phyloP scores from a whole-genome alignment of 306 rosid genomes.

The Prunus mongolica region DNA sequence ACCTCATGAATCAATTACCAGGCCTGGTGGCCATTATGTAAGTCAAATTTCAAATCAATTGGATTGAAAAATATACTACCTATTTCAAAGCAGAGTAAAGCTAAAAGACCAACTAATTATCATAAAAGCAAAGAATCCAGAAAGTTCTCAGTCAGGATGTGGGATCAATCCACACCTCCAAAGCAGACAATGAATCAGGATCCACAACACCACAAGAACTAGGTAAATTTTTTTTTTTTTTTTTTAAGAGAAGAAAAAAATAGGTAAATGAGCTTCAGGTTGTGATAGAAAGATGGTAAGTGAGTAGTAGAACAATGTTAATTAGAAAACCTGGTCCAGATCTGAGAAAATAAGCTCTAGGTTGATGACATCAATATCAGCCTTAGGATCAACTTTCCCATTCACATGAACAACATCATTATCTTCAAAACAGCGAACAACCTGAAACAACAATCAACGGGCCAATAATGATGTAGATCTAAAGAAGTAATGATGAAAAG shows the following conservation, averaged over 20 bases:
- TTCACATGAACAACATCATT: constrained; percentile 89
- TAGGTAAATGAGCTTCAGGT: constrained; percentile 4
- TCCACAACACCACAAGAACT: constrained; percentile 3
- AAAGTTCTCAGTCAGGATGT: background rate
- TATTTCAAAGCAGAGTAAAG: background rate
- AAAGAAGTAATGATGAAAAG: background rate
- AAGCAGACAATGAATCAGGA: background rate
- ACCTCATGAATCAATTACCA: background rate
- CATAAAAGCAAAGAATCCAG: background rate
- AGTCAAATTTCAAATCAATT: background rate
- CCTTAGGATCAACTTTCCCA: constrained; percentile 86
- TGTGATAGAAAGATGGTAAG: background rate
- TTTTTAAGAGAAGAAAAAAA: background rate
- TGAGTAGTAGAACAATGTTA: constrained; percentile 9
- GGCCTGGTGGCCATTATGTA: background rate
- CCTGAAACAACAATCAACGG: constrained; percentile 44
- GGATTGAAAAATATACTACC: background rate
- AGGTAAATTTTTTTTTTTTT: background rate
- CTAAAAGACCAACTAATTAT: background rate
- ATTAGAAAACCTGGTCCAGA: constrained; percentile 81
- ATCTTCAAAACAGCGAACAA: constrained; percentile 94
- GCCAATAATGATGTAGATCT: constrained; percentile 16
- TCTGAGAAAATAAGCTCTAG: constrained; percentile 93
- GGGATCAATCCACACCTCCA: background rate
- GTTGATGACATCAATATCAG: constrained; percentile 91